These are phyloP conservation scores for Trichoderma virens DNA, from an alignment of 495 filamentous ascomycete genomes.

Conservation along the genomic window DNA sequence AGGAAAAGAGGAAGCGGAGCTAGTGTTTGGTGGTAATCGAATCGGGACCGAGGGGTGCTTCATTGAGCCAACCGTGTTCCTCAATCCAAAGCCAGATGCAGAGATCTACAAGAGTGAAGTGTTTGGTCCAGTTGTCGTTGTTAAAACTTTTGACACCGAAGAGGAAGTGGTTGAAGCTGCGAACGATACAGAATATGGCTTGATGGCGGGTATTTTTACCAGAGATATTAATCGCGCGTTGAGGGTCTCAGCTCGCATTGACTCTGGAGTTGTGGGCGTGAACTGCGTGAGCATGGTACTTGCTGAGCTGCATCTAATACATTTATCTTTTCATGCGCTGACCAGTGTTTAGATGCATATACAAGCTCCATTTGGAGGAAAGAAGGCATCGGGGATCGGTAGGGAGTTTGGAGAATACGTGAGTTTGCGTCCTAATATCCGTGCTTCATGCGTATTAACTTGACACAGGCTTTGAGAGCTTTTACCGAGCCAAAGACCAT, in stretches of 20 bases:
- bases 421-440: background rate
- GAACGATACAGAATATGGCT: slow-evolving; percentile 25
- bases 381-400: background rate
- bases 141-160: slow-evolving; percentile 35
- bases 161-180: slow-evolving; percentile 32
- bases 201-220: background rate
- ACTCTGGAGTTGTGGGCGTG: background rate
- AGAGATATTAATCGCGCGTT: background rate
- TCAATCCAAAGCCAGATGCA: background rate
- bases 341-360: background rate
- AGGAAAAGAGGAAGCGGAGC: background rate
- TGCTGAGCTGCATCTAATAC: background rate
- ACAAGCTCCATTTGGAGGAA: background rate
- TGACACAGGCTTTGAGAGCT: background rate
- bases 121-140: slow-evolving; percentile 41
- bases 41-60: background rate
- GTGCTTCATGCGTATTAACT: background rate
- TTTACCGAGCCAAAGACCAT: background rate
- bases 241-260: background rate
- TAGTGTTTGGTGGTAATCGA: background rate
- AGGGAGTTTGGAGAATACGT: background rate
- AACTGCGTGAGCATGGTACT: background rate
- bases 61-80: background rate
- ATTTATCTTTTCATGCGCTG: background rate
- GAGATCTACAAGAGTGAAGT: slow-evolving; percentile 36